Evolutionary conservation across 148 eudicot species (phyloP), one percentile per base, ranked within the genome.

Genomic region (Rhododendron henanense): DNA sequence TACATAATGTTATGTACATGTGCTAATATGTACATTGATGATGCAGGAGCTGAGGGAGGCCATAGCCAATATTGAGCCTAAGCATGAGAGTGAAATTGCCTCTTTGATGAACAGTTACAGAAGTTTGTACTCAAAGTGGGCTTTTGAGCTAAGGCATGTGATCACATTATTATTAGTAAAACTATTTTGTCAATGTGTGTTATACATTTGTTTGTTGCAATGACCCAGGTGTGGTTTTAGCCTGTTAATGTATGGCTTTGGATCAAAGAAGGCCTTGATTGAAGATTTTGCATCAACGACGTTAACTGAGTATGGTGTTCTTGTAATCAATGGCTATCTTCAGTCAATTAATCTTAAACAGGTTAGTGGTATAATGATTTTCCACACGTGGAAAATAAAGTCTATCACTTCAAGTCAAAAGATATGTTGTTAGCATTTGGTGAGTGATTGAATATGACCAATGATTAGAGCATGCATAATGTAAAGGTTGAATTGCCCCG

Each of bases 171-270:
- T 73, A 9, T 69, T 19, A n/a, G 53, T 18, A 6, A 35, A 1
- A 2, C 81, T 85, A 80, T 69, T 76, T n/a, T 28, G 74, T 50
- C 5, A 33, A 21, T 51, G 65, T 41, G 50, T 6, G n/a, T 31
- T 81, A 73, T 67, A 10, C 47, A n/a, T 86, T 76, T 44, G 55
- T 44, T 69, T 82, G 73, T 57, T 83, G 81, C 71, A 57, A 83
- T 81, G 23, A 53, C 74, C 41, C 89, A 96, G 99, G 93, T 92
- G 95, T 85, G 95, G 97, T 73, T 95, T 95, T 92, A 93, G 97
- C 85, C 98, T 97, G 78, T 91, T 97, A 86, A 93, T 97, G 96
- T 94, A 97, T 91, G 99, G 99, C 16, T 97, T 97, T 89, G 99
- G 99, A 84, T 97, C 98, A 47, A 97, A 97, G 91, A 97, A 95